These are phyloP conservation scores for Aaosphaeria pasadenensis DNA, from an alignment of 2,329 filamentous ascomycete species.

Conservation along the genomic window DNA sequence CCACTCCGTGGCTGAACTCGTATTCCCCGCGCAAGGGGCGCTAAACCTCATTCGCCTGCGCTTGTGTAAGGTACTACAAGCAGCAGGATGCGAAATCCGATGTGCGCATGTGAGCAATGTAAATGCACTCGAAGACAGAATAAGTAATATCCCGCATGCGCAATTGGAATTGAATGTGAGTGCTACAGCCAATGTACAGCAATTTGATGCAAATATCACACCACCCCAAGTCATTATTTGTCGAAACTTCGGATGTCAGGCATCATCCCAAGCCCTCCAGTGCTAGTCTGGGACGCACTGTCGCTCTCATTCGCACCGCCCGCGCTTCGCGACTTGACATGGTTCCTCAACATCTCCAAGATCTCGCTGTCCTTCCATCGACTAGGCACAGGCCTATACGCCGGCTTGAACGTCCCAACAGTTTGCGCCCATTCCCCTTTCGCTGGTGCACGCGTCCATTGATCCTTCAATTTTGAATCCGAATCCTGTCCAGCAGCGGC, in stretches of 20 bases:
- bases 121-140: too few species aligned
- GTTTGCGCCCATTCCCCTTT: slow-evolving; percentile 95
- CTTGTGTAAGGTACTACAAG: too few species aligned
- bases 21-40: too few species aligned
- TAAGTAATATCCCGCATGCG: too few species aligned
- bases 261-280: slow-evolving; percentile 50
- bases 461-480: slow-evolving; percentile 28
- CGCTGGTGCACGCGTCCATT: slow-evolving; percentile 51
- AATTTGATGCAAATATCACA: too few species aligned
- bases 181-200: too few species aligned
- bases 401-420: slow-evolving; percentile 87
- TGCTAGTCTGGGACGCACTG: slow-evolving; percentile 29
- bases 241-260: slow-evolving; percentile 50
- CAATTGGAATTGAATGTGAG: too few species aligned
- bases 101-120: too few species aligned
- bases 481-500: slow-evolving; percentile 43
- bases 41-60: too few species aligned
- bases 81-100: too few species aligned
- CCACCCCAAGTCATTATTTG: too few species aligned
- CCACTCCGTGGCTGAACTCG: too few species aligned
- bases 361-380: slow-evolving; percentile 85
- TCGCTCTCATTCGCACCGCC: slow-evolving; percentile 49
- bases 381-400: slow-evolving; percentile 83
- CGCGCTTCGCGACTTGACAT: slow-evolving; percentile 72
- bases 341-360: slow-evolving; percentile 69